Evolutionary conservation across 176 grass and related monocot genomes (phyloP), one percentile per base, ranked within the genome.

Genomic region (Phoenix dactylifera): DNA sequence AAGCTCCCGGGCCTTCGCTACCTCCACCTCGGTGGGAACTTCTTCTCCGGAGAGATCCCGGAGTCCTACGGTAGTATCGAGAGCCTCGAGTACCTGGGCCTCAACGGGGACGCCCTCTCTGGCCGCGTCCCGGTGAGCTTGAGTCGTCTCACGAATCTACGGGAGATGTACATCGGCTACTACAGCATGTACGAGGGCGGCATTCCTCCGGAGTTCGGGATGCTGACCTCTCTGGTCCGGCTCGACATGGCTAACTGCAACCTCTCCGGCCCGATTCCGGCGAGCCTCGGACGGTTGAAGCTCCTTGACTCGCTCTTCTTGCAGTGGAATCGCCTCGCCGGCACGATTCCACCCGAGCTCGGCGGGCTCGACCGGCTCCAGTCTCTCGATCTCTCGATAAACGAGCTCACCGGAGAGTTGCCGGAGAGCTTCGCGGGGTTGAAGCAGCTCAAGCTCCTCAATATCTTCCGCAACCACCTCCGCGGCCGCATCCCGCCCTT

Each of bases 1-100:
- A 0, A 3, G 0, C 69, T 72, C 49, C 53, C 53, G 1, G 25
- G 26, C 2, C 78, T 96, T 9, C 74, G 77, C 0, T 67, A 90
- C 75, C 71, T 96, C 72, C 77, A 90, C 39, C 80, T 96, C 1
- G 91, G 91, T 16, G 91, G 91, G 0, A 96, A 96, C 69, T 96
- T 74, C 68, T 96, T 96, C 80, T 52, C 65, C 7, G 86, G 86
- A 18, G 16, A 17, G n/a, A 96, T 96, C 49, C 91, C 86, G 2
- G 23, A 65, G 9, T 3, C n/a, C 10, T 96, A 82, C 67, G 69
- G 56, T 44, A 72, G 79, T 5, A 65, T 95, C 24, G 25, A 65
- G 1, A 6, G 14, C 1, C 86, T 95, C 32, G 62, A 77, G 52
- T 96, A 85, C 76, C 91, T 96, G 1, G 80, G 72, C 23, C 81